Percentiles rank a stretch among this genome's conserved stretches.
Conservation (phyloP, 1,139 yeast species). For the Pneumocystis wakefieldiae region DNA sequence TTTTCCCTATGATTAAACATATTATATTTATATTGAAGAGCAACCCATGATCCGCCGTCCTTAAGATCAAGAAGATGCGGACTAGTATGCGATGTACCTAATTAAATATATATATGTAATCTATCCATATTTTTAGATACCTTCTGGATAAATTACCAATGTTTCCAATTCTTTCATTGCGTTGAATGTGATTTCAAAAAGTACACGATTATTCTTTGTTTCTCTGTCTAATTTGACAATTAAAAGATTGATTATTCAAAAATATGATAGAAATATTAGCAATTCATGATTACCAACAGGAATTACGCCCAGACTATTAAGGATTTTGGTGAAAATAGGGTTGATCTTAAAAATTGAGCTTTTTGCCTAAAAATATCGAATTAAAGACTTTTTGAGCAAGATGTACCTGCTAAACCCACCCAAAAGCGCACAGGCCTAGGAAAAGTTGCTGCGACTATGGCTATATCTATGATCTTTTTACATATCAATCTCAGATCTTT, state of each 20-base stretch:
- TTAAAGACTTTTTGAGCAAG: background rate
- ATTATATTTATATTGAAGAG: background rate
- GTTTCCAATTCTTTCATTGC: background rate
- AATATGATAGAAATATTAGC: background rate
- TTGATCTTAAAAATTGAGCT: background rate
- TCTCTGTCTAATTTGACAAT: background rate
- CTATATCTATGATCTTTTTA: background rate
- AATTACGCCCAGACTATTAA: background rate
- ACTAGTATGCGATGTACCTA: background rate
- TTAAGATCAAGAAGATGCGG: background rate
- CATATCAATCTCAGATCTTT: background rate
- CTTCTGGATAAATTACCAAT: background rate
- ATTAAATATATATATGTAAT: background rate
- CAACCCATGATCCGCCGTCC: background rate
- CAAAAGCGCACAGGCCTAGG: background rate
- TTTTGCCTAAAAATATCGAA: background rate
- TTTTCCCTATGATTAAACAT: background rate
- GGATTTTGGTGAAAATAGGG: background rate
- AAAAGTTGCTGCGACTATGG: background rate
- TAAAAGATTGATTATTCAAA: background rate
- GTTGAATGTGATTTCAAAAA: background rate
- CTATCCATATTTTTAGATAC: background rate
- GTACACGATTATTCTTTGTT: background rate
- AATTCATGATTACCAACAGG: background rate
- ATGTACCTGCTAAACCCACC: background rate